A percentile compares a stretch with the other conserved stretches of the same genome.
Conservation (phyloP, 768 basidiomycete genomes). For the Lactarius vividus region DNA sequence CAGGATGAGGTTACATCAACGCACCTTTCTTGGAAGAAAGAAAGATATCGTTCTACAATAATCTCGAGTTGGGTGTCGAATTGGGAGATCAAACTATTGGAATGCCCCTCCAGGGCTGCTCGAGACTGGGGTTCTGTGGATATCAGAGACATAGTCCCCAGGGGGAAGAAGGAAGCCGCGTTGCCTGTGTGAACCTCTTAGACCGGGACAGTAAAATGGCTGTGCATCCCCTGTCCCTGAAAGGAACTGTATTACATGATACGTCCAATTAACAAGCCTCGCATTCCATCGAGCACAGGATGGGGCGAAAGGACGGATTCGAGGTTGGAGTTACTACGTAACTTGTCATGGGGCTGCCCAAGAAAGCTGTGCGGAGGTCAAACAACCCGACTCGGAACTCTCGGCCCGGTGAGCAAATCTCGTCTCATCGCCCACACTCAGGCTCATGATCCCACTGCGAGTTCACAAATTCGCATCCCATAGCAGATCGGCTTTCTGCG, state of each 20-base stretch:
- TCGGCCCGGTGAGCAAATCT: background rate
- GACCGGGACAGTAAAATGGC: background rate
- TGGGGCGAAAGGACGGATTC: background rate
- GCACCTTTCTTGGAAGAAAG: slow-evolving; percentile 85
- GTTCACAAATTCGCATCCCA: too few relatives aligned
- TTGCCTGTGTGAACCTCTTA: background rate
- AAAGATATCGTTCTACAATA: slow-evolving; percentile 72
- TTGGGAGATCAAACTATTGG: slow-evolving; percentile 52
- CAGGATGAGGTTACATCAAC: slow-evolving; percentile 28
- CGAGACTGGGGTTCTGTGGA: slow-evolving; percentile 20
- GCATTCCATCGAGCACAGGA: background rate
- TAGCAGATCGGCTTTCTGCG: too few relatives aligned
- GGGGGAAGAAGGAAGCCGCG: background rate
- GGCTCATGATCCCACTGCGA: too few relatives aligned
- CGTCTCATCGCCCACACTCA: too few relatives aligned
- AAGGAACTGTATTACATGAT: background rate
- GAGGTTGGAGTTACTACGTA: background rate
- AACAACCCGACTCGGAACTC: background rate
- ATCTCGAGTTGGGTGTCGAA: slow-evolving; percentile 72
- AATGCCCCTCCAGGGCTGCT: slow-evolving; percentile 20
- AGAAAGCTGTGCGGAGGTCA: too few relatives aligned
- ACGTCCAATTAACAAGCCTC: background rate
- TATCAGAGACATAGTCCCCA: background rate
- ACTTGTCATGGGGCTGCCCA: background rate
- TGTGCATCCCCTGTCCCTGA: background rate